A percentile compares a stretch with the other conserved stretches of the same genome.
Evolutionary conservation across 257 asterid species (phyloP).

Genomic region (Haberlea rhodopensis): DNA sequence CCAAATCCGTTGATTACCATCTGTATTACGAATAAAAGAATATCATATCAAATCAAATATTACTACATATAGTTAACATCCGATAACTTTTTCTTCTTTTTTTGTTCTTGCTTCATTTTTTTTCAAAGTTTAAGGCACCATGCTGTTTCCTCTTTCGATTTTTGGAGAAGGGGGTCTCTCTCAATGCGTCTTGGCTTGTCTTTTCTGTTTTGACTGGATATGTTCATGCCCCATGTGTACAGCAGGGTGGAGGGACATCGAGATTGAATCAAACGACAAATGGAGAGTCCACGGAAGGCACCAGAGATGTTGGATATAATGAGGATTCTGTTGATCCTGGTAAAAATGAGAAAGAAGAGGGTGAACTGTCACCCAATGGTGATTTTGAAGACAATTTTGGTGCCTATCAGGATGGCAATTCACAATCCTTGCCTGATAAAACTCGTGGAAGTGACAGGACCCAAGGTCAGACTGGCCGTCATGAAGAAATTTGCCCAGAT

Average conservation of each 20-base stretch:
- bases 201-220: slow-evolving; percentile 2
- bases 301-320: slow-evolving; percentile 40
- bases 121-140: not conserved
- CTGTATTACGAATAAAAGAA: no score
- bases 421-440: slow-evolving; percentile 46
- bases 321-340: slow-evolving; percentile 56
- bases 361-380: slow-evolving; percentile 80
- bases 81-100: no score
- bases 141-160: not conserved
- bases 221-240: slow-evolving; percentile 26
- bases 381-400: slow-evolving; percentile 86
- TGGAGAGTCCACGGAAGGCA: slow-evolving; percentile 52
- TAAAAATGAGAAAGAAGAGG: slow-evolving; percentile 92
- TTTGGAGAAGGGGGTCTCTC: not conserved
- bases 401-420: slow-evolving; percentile 45
- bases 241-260: slow-evolving; percentile 52
- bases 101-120: not conserved
- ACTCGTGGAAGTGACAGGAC: slow-evolving; percentile 37
- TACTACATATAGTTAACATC: no score
- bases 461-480: slow-evolving; percentile 48
- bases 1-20: no score
- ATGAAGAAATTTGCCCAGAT: slow-evolving; percentile 53
- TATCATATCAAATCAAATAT: no score
- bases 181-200: not conserved
- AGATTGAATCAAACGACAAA: slow-evolving; percentile 40